These are phyloP conservation scores for Rachicladosporium sp. DNA, from an alignment of 2,329 filamentous ascomycete species.

Conservation along the genomic window DNA sequence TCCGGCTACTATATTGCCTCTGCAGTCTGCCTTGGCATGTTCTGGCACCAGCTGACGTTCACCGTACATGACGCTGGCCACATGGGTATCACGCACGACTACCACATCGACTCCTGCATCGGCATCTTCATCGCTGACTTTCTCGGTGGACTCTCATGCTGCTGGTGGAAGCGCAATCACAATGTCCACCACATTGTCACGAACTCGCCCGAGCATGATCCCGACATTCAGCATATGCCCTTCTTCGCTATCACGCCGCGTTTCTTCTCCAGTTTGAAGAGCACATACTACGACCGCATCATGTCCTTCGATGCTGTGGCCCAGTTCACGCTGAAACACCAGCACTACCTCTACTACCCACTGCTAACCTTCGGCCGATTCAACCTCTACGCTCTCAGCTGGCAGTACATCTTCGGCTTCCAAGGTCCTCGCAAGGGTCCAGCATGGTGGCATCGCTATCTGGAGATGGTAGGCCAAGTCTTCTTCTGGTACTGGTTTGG, in stretches of 20 bases:
- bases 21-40: slow-evolving; percentile 61
- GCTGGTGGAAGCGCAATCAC: slow-evolving; percentile 96
- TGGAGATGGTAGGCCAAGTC: slow-evolving; percentile 50
- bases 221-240: slow-evolving; percentile 71
- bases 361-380: slow-evolving; percentile 54
- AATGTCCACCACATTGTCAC: slow-evolving; percentile 97
- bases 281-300: slow-evolving; percentile 53
- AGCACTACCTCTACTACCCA: slow-evolving; percentile 58
- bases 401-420: slow-evolving; percentile 49
- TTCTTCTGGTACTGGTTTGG: slow-evolving; percentile 59
- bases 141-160: slow-evolving; percentile 74
- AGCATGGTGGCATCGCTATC: slow-evolving; percentile 56
- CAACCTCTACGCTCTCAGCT: slow-evolving; percentile 58
- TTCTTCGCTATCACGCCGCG: slow-evolving; percentile 55
- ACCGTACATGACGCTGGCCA: slow-evolving; percentile 90
- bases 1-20: slow-evolving; percentile 42
- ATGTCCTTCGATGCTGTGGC: slow-evolving; percentile 52
- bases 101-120: slow-evolving; percentile 68
- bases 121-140: slow-evolving; percentile 87
- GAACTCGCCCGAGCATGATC: slow-evolving; percentile 88
- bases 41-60: slow-evolving; percentile 95
- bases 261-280: slow-evolving; percentile 52
- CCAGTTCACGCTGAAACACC: slow-evolving; percentile 47
- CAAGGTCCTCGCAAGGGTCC: slow-evolving; percentile 46
- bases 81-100: slow-evolving; percentile 92